Conservation (phyloP, 139 green algal genomes). For the Nannochloris sp. region DNA sequence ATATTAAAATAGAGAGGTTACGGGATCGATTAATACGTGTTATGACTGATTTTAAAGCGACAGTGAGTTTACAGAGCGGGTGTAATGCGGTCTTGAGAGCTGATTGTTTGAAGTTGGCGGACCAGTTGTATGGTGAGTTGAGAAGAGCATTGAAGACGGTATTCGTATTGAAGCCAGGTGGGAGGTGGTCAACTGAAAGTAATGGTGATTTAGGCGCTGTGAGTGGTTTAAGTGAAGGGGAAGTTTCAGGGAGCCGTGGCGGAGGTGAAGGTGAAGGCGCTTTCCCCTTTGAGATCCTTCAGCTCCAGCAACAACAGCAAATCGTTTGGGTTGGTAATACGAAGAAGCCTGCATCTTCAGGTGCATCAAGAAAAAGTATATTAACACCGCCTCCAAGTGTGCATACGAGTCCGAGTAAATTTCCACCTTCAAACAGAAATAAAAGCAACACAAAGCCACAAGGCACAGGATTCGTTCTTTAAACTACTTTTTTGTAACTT, state of each 20-base stretch:
- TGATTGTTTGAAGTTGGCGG: conserved; percentile 59
- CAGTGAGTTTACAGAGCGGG: conserved; percentile 72
- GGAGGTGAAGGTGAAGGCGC: not conserved
- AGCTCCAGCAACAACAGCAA: not conserved
- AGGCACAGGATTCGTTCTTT: not conserved
- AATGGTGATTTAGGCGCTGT: not conserved
- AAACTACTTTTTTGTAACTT: not conserved
- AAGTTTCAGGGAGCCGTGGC: not conserved
- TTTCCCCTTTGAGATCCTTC: not conserved
- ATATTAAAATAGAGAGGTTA: conserved; percentile 67
- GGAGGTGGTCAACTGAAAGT: not conserved
- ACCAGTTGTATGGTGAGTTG: conserved; percentile 23
- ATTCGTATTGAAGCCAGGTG: not conserved
- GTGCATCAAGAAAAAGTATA: too few relatives aligned
- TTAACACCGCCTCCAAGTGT: not conserved
- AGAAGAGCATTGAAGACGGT: not conserved
- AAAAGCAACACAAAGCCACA: not conserved
- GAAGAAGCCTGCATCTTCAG: too few relatives aligned
- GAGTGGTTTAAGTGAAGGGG: conserved; percentile 4
- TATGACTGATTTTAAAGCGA: conserved; percentile 82
- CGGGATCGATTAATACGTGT: conserved; percentile 74
- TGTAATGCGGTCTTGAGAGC: conserved; percentile 82
- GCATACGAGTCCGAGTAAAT: not conserved
- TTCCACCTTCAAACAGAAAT: not conserved
- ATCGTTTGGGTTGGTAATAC: too few relatives aligned